Percentiles rank a stretch among this genome's conserved stretches.
These are phyloP conservation scores for Ogataea saltuana DNA, from an alignment of 805 yeast genomes.

Conservation along the genomic window DNA sequence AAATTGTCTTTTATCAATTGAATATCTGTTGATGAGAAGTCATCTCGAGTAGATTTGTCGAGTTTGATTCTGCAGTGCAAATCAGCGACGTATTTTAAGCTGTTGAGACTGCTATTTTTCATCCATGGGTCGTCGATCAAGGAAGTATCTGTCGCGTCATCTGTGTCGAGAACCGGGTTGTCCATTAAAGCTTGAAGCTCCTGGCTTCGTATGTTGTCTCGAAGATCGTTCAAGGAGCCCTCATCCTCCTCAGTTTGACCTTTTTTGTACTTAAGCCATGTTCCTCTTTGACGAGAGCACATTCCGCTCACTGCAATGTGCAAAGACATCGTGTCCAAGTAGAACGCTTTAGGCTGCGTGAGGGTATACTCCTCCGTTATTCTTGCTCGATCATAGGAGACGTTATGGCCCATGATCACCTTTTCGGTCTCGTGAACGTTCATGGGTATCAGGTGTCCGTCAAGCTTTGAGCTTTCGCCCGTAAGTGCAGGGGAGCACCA, in stretches of 20 bases:
- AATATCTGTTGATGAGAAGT: slow-evolving; percentile 57
- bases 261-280: slow-evolving; percentile 63
- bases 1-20: slow-evolving; percentile 56
- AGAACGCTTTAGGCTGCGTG: slow-evolving; percentile 68
- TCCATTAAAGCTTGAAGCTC: slow-evolving; percentile 32
- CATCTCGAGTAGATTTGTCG: slow-evolving; percentile 67
- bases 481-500: slow-evolving; percentile 91
- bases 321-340: slow-evolving; percentile 86
- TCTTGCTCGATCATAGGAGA: slow-evolving; percentile 87
- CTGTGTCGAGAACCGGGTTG: slow-evolving; percentile 35
- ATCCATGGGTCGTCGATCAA: slow-evolving; percentile 84
- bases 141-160: slow-evolving; percentile 30
- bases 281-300: slow-evolving; percentile 86
- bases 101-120: slow-evolving; percentile 69
- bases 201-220: slow-evolving; percentile 25
- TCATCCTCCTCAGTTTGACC: slow-evolving; percentile 33
- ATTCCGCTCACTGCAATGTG: slow-evolving; percentile 91
- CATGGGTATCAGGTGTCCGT: slow-evolving; percentile 74
- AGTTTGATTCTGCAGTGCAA: slow-evolving; percentile 71
- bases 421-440: slow-evolving; percentile 50
- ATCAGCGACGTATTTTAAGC: slow-evolving; percentile 74
- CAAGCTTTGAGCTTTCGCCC: slow-evolving; percentile 46
- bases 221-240: slow-evolving; percentile 19
- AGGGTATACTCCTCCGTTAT: slow-evolving; percentile 80
- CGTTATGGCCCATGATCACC: slow-evolving; percentile 84